These are phyloP conservation scores for Fusarium beomiforme DNA, from an alignment of 2,329 filamentous ascomycete species.

Conservation along the genomic window DNA sequence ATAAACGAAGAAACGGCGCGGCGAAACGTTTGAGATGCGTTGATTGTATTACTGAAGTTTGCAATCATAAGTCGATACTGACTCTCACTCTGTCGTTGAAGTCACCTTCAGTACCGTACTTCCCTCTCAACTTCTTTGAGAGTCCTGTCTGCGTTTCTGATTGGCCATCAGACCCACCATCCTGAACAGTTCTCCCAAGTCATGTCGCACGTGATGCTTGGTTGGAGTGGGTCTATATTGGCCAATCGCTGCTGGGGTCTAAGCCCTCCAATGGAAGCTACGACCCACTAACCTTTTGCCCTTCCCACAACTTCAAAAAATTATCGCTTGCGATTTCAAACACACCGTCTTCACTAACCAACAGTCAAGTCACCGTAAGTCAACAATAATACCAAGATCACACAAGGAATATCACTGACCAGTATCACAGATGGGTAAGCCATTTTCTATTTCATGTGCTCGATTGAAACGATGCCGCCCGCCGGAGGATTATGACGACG, in stretches of 20 bases:
- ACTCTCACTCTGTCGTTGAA: slow-evolving; percentile 27
- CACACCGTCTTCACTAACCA: slow-evolving; percentile 52
- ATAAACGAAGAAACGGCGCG: background rate
- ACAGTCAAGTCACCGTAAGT: slow-evolving; percentile 63
- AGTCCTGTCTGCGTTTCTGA: slow-evolving; percentile 27
- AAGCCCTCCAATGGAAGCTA: slow-evolving; percentile 50
- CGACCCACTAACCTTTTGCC: slow-evolving; percentile 45
- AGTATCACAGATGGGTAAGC: slow-evolving; percentile 69
- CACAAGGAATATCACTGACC: slow-evolving; percentile 51
- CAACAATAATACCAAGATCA: slow-evolving; percentile 42
- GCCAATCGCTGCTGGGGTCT: slow-evolving; percentile 50
- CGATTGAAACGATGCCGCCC: slow-evolving; percentile 39
- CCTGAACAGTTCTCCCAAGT: background rate
- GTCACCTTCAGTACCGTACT: slow-evolving; percentile 17
- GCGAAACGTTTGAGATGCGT: background rate
- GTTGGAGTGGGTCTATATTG: slow-evolving; percentile 17
- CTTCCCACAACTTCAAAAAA: slow-evolving; percentile 55
- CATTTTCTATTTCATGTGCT: slow-evolving; percentile 38
- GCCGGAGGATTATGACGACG: slow-evolving; percentile 35
- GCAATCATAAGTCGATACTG: slow-evolving; percentile 12
- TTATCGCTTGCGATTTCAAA: slow-evolving; percentile 51
- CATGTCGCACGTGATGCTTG: slow-evolving; percentile 37
- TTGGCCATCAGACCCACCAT: slow-evolving; percentile 30
- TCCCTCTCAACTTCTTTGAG: slow-evolving; percentile 27
- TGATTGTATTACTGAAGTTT: slow-evolving; percentile 4